Evolutionary conservation across 176 grass and related monocot species (phyloP), one percentile per base, ranked within the genome.

Genomic region (Oryza coarctata): DNA sequence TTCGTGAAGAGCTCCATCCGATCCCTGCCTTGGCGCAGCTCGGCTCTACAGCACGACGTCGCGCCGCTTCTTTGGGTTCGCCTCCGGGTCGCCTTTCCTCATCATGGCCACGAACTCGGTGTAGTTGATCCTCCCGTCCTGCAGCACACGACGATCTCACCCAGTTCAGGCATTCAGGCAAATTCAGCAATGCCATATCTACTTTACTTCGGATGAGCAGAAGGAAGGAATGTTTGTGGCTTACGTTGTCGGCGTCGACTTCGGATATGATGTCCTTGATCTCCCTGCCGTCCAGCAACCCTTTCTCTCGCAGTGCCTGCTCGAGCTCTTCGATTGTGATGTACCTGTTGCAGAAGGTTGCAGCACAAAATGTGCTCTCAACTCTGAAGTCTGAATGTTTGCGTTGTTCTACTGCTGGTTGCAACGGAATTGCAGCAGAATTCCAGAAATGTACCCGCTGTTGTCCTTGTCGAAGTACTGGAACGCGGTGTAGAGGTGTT

Each of bases 71-170:
- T 92, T 95, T 32, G 85, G 87, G 73, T 88, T 90, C 43, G 82
- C 63, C 88, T 95, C 90, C 73, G 93, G 85, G n/a, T 52, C 82
- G 10, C 93, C 87, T 84, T 91, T 92, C 86, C 93, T 81, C 90
- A 95, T 95, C 93, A 92, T 95, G 52, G 93, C 77, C 40, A 77
- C 88, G 74, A 95, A 95, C 79, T 95, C 93, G 0, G 90, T 88
- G 83, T 95, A 95, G 64, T 92, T 90, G 44, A 95, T 95, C 88
- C 93, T 77, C 84, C 93, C 93, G 82, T 95, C 93, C 93, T 95
- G 82, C 55, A 47, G n/a, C 44, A 12, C 83, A 70, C 9, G 55
- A 44, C 8, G 39, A 74, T 20, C 26, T n/a, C 73, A 74, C 27
- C 17, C 55, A 12, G 67, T 69, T 69, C 45, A n/a, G 26, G 27